phyloP scores from a whole-genome alignment of 208 protist genomes.

The Trypanosoma vivax region DNA sequence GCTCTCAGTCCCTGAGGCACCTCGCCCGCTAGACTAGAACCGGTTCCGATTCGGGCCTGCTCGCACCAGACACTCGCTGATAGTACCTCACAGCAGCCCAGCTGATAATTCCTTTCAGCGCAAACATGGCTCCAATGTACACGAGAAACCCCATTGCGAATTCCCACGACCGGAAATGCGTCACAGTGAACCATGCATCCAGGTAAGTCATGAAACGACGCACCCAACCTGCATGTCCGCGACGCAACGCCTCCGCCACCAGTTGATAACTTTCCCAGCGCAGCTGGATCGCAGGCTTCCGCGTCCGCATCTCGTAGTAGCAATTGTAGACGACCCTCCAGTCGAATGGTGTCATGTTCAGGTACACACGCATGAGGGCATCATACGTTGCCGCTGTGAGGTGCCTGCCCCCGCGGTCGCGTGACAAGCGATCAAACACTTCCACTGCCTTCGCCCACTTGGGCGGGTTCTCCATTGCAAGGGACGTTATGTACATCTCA shows the following conservation, averaged over 20 bases:
- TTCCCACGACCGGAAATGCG: slow-evolving; percentile 41
- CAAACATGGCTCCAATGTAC: slow-evolving; percentile 45
- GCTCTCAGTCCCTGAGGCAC: too few relatives aligned
- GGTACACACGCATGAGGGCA: slow-evolving; percentile 77
- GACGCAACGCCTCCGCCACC: slow-evolving; percentile 52
- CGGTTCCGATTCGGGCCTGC: slow-evolving; percentile 9
- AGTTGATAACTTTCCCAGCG: slow-evolving; percentile 80
- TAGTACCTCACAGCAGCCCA: slow-evolving; percentile 34
- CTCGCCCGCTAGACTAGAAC: slow-evolving; percentile 3
- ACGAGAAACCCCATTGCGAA: slow-evolving; percentile 46
- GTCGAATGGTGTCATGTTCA: slow-evolving; percentile 86
- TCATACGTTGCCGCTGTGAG: slow-evolving; percentile 75
- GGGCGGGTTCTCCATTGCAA: slow-evolving; percentile 57
- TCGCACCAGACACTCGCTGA: slow-evolving; percentile 5
- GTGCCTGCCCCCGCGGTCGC: slow-evolving; percentile 26
- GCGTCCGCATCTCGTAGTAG: slow-evolving; percentile 74
- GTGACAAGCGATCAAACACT: slow-evolving; percentile 76
- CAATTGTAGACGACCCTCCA: slow-evolving; percentile 89
- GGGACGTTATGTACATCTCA: slow-evolving; percentile 69
- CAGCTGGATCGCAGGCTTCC: slow-evolving; percentile 55
- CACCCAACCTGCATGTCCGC: slow-evolving; percentile 53
- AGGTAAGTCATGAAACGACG: slow-evolving; percentile 61
- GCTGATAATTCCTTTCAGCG: slow-evolving; percentile 42
- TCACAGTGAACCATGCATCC: slow-evolving; percentile 76
- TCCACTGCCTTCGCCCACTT: slow-evolving; percentile 75